A percentile compares a stretch with the other conserved stretches of the same genome.
phyloP scores from a whole-genome alignment of 2,329 filamentous ascomycete genomes.

The Didymella sp. region DNA sequence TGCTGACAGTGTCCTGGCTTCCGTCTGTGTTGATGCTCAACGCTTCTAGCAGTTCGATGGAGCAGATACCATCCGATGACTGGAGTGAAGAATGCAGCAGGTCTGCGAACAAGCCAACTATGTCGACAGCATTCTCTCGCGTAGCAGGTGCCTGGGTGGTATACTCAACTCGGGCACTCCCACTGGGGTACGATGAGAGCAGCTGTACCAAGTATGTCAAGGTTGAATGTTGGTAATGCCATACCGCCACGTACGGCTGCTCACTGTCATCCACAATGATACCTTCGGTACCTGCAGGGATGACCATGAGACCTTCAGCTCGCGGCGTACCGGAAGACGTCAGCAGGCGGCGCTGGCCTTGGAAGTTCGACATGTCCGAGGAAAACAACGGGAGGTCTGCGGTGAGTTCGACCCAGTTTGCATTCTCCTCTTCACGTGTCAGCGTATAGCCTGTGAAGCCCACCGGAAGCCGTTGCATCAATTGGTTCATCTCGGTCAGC shows the following conservation, averaged over 20 bases:
- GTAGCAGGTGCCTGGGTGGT: conserved; percentile 57
- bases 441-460: conserved; percentile 78
- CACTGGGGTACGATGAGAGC: conserved; percentile 70
- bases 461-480: conserved; percentile 78
- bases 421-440: conserved; percentile 84
- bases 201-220: conserved; percentile 80
- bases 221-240: conserved; percentile 77
- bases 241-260: conserved; percentile 76
- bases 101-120: conserved; percentile 75
- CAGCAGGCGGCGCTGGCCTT: conserved; percentile 36
- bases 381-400: conserved; percentile 69
- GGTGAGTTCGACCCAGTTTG: conserved; percentile 75
- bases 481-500: conserved; percentile 71
- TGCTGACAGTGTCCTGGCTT: conserved; percentile 75
- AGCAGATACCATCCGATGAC: conserved; percentile 36
- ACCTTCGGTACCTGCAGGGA: conserved; percentile 71
- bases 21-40: conserved; percentile 54
- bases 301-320: conserved; percentile 59
- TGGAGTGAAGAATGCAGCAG: conserved; percentile 61
- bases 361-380: conserved; percentile 27
- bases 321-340: conserved; percentile 19
- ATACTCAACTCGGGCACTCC: conserved; percentile 59
- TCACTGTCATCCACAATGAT: conserved; percentile 75
- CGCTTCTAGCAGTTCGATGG: conserved; percentile 39
- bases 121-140: conserved; percentile 71